Percentiles rank a stretch among this genome's conserved stretches.
phyloP scores from a whole-genome alignment of 179 eudicot species.

The Sideroxylon spinosum region DNA sequence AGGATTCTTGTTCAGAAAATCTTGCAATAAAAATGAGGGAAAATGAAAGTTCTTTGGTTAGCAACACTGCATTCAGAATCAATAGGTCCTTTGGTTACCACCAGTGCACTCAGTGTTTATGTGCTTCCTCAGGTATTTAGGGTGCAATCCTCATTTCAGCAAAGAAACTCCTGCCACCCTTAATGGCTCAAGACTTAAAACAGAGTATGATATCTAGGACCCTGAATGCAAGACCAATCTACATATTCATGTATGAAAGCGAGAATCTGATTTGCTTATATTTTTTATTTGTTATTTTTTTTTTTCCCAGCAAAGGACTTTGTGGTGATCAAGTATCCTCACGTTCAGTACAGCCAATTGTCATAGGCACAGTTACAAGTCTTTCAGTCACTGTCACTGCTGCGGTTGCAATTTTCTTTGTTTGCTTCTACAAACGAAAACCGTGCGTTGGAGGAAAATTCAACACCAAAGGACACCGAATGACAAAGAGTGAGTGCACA shows the following conservation, averaged over 20 bases:
- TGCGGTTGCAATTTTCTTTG: conserved; percentile 22
- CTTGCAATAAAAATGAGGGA: not conserved
- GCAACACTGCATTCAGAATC: not conserved
- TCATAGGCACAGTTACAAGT: conserved; percentile 34
- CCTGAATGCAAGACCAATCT: not conserved
- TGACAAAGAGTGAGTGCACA: conserved; percentile 41
- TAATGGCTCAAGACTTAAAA: conserved; percentile 29
- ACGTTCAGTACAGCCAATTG: conserved; percentile 13
- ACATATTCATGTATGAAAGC: not conserved
- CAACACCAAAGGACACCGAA: conserved; percentile 19
- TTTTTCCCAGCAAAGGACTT: conserved; percentile 36
- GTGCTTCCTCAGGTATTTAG: conserved; percentile 27
- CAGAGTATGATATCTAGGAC: conserved; percentile 33
- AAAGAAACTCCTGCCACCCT: conserved; percentile 24
- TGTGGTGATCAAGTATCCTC: conserved; percentile 26
- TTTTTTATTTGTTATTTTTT: not conserved
- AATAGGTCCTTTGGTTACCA: not conserved
- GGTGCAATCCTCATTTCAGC: conserved; percentile 39
- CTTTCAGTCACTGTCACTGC: conserved; percentile 21
- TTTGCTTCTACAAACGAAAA: conserved; percentile 29
- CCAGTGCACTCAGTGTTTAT: not conserved
- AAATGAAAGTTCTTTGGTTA: not conserved
- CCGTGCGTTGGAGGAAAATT: conserved; percentile 18
- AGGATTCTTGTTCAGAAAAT: not conserved
- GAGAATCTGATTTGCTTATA: conserved; percentile 3